Base-by-base conservation (phyloP, 441 rosid genomes). In the Populus hybrid region DNA sequence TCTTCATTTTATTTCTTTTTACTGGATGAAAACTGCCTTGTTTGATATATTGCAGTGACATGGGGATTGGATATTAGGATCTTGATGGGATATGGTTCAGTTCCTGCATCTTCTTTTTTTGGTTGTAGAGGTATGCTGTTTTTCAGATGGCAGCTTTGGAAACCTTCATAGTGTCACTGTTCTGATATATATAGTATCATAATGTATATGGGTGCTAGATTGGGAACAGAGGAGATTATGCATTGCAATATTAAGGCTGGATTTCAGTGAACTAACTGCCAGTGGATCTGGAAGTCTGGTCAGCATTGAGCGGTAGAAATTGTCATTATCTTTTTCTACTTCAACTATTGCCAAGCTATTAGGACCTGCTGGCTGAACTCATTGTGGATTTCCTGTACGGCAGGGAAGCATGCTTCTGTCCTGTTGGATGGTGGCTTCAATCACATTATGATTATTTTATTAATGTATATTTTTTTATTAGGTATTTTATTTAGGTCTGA, bases 61-160 rank as follows among this genome's bases (percentile, higher is more conserved):
- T 92, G 89, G 95, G 96, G 82, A 92, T 89, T 87, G 91, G 91
- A 88, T 91, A 81, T 87, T 92, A 88, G 98, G 91, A 89, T 91
- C 95, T 88, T 89, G 94, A 86, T 86, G 92, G 91, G 86, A 88
- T 86, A 87, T 92, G 91, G 85, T 90, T 86, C 91, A 86, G 83
- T 30, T 30, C 32, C 32, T 30, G 32, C 32, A 30, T 30, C 32
- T 30, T 30, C 32, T 30, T 30, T 30, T 30, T 30, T 30, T 30
- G 32, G 32, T 89, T 91, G 85, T 88, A 84, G 97, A 94, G 99
- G 98, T 92, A 92, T 92, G 97, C 90, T 87, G 85, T 89, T 89
- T 85, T 90, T 86, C 83, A 86, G 90, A 88, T 85, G 91, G 91
- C 86, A 87, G 85, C 84, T 89, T 88, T 89, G 86, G 88, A 89